Evolutionary conservation across 176 grass and related monocot genomes (phyloP), one percentile per base, ranked within the genome.

Genomic region (Oryza glumipatula): DNA sequence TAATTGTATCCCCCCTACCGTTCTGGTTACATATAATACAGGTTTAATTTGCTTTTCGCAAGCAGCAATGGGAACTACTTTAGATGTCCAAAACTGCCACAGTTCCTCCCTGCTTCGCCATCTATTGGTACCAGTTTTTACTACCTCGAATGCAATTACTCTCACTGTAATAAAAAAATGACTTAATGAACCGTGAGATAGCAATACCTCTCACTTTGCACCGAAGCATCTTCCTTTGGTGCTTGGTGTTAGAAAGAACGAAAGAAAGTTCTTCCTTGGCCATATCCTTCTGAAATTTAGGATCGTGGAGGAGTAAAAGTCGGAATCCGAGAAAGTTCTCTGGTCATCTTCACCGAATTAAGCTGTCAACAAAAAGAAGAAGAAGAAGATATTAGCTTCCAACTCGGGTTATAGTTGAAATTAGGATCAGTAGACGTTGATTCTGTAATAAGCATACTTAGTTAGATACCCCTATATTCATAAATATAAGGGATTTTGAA

Each of bases 271-370:
- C 35, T 22, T 16, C 7, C 52, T 56, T 56, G 16, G 15, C 1
- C 4, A 9, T 65, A 14, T 39, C 46, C 22, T 24, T 52, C 12
- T 19, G 4, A 33, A 22, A 15, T 38, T 74, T 33, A 73, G 24
- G 39, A 19, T 61, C 81, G 54, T 74, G 24, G 58, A 35, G 70
- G 81, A 74, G 41, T 45, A 36, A 74, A 28, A 65, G 26, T 48
- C 13, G 83, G 17, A 41, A 70, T 56, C 19, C 73, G 78, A 52
- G 83, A 82, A 7, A 90, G 61, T 26, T 82, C 54, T 28, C 83
- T 82, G 1, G 88, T 86, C 88, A 90, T 86, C 73, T 38, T 81
- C 56, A 86, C 83, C 21, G 88, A 90, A 61, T 90, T 90, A 77
- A 90, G 79, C 88, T 90, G 83, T n/a, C 17, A 21, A 86, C 68